Base-by-base conservation (phyloP, 2,329 filamentous ascomycete species). In the Xylaria sp. region DNA sequence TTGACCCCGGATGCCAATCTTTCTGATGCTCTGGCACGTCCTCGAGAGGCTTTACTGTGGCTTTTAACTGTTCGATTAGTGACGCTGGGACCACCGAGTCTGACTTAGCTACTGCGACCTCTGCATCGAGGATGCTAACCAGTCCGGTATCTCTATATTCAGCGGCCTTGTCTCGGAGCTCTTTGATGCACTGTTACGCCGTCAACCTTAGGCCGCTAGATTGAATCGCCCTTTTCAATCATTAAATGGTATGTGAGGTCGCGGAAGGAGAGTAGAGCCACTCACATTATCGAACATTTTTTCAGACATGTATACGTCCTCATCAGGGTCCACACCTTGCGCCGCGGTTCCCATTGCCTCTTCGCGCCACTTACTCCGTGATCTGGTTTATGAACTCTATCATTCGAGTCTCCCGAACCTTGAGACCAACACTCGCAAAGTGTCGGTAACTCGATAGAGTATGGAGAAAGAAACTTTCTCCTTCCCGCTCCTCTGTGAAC, bases 1-100 rank as follows among this genome's bases (percentile, higher is more conserved):
- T 76, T 0, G 83, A 86, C 2, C 81, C 78, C 0, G 87, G 88
- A 72, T 90, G 85, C 81, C 83, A 91, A 72, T 89, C 87, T 65
- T 83, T 82, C 35, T 78, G 52, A 0, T 75, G 57, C 6, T 83
- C 80, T 0, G 83, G 80, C 0, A 84, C 78, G 17, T 83, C 73
- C 61, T 89, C 82, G 1, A 91, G 76, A 0, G 71, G 71, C 1
- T 73, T 71, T 15, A 50, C 51, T 33, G 78, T 80, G 2, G 70
- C 66, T 28, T 70, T 76, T 2, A 90, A 76, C 1, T 76, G 72
- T 0, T 80, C 15, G 4, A 75, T 71, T 2, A 85, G 66, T 0
- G 75, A 69, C 0, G 71, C 54, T 0, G 79, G 63, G 1, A 87
- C 71, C 2, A 76, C 70, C 0, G 67, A 74, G 69, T 87, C 85